Percentiles rank a stretch among this genome's conserved stretches.
Evolutionary conservation across 2,329 filamentous ascomycete genomes (phyloP).

Genomic region (Simplicillium aogashimaense): DNA sequence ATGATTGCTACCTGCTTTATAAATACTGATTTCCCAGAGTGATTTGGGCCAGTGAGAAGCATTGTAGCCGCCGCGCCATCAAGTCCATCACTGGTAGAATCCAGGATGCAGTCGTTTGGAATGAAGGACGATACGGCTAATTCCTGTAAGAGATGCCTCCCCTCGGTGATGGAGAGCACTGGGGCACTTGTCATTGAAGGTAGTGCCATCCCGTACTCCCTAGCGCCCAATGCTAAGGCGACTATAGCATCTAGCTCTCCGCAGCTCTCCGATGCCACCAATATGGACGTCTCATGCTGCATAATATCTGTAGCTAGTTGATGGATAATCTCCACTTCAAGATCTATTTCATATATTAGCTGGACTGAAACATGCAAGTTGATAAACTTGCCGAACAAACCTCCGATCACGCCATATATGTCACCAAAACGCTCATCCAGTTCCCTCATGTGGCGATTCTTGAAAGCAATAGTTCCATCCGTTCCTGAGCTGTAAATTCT

Average conservation of each 20-base stretch:
- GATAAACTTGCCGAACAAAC: conserved; percentile 27
- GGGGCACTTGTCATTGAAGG: conserved; percentile 65
- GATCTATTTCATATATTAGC: conserved; percentile 40
- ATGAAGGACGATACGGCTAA: conserved; percentile 72
- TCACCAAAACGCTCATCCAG: conserved; percentile 79
- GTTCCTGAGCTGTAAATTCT: conserved; percentile 61
- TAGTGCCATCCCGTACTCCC: conserved; percentile 58
- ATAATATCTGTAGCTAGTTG: conserved; percentile 62
- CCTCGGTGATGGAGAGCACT: conserved; percentile 62
- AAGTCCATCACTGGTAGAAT: conserved; percentile 18
- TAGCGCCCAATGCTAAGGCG: conserved; percentile 69
- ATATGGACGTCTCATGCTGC: conserved; percentile 55
- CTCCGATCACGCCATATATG: conserved; percentile 73
- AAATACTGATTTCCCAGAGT: conserved; percentile 93
- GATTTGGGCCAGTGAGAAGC: conserved; percentile 85
- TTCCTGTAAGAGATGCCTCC: conserved; percentile 82
- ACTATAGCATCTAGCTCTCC: conserved; percentile 82
- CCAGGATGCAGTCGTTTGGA: conserved; percentile 66
- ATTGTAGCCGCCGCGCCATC: conserved; percentile 44
- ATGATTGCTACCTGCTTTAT: conserved; percentile 88
- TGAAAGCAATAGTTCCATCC: conserved; percentile 69
- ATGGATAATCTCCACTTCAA: conserved; percentile 83
- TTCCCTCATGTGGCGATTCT: conserved; percentile 70
- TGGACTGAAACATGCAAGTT: no score
- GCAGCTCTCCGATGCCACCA: conserved; percentile 64